Evolutionary conservation across 2,329 filamentous ascomycete genomes (phyloP).

Genomic region (Colletotrichum echinochloae): DNA sequence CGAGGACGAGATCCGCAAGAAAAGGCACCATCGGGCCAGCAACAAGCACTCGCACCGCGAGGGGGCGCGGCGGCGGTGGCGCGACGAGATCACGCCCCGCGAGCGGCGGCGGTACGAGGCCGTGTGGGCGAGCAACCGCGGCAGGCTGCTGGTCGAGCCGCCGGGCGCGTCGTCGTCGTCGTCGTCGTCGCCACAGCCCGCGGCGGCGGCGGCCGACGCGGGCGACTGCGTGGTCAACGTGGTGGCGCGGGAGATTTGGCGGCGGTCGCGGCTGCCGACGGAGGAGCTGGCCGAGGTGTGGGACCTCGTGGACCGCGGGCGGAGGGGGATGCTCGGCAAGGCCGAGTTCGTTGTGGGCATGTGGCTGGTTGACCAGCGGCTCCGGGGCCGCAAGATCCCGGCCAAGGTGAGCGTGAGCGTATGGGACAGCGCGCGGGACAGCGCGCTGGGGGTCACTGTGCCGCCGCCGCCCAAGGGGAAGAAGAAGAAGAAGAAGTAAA

Average conservation of each 20-base stretch:
- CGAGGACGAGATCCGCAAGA: constrained; percentile 63
- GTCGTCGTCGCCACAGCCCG: background rate
- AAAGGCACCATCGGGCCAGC: constrained; percentile 59
- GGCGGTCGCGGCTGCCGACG: constrained; percentile 72
- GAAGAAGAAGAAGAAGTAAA: no score
- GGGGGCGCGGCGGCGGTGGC: constrained; percentile 80
- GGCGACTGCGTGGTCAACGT: constrained; percentile 72
- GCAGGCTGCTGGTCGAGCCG: constrained; percentile 54
- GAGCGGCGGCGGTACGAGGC: constrained; percentile 87
- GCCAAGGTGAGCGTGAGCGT: constrained; percentile 77
- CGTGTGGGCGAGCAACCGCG: constrained; percentile 85
- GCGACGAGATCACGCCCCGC: constrained; percentile 76
- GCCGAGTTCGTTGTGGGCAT: constrained; percentile 85
- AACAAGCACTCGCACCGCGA: constrained; percentile 82
- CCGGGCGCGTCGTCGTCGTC: background rate
- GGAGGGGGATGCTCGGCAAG: constrained; percentile 68
- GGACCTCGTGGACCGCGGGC: constrained; percentile 75
- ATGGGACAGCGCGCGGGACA: constrained; percentile 80
- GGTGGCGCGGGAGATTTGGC: constrained; percentile 81
- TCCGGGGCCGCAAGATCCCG: constrained; percentile 84
- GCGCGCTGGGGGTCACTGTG: constrained; percentile 64
- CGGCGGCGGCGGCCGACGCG: constrained; percentile 41
- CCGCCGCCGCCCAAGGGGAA: constrained; percentile 47
- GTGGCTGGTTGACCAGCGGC: constrained; percentile 84
- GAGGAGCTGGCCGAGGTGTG: constrained; percentile 82